phyloP scores from a whole-genome alignment of 345 rosid genomes.

The Sisymbrium altissimum region DNA sequence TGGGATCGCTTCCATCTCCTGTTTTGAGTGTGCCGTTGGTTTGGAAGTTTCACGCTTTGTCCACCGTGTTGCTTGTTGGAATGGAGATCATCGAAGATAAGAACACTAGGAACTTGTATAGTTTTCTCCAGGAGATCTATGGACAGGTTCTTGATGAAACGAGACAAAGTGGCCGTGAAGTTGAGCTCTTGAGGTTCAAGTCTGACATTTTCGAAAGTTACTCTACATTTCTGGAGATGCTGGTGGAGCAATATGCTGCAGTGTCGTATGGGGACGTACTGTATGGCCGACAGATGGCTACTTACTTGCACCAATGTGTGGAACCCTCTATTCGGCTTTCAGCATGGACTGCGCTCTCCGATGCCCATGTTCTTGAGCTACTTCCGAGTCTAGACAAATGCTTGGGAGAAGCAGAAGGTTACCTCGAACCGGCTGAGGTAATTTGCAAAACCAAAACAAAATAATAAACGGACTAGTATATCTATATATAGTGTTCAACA shows the following conservation, averaged over 20 bases:
- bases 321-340: slow-evolving; percentile 66
- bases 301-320: slow-evolving; percentile 61
- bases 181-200: slow-evolving; percentile 60
- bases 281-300: slow-evolving; percentile 75
- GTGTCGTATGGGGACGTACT: slow-evolving; percentile 70
- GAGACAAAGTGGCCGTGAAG: slow-evolving; percentile 23
- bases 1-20: slow-evolving; percentile 45
- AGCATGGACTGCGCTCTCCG: slow-evolving; percentile 67
- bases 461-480: neutral
- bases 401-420: slow-evolving; percentile 61
- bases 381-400: slow-evolving; percentile 72
- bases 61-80: slow-evolving; percentile 60
- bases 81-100: slow-evolving; percentile 75
- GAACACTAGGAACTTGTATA: slow-evolving; percentile 57
- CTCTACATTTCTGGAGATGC: slow-evolving; percentile 65
- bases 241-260: slow-evolving; percentile 78
- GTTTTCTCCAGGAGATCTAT: slow-evolving; percentile 65
- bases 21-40: slow-evolving; percentile 55
- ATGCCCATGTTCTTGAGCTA: slow-evolving; percentile 73
- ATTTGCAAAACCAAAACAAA: neutral
- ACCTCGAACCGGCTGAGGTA: slow-evolving; percentile 86
- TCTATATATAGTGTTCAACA: neutral
- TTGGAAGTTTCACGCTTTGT: slow-evolving; percentile 88
- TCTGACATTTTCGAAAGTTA: slow-evolving; percentile 70
- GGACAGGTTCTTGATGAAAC: slow-evolving; percentile 60